phyloP scores from a whole-genome alignment of 1,284 basidiomycete genomes.

The Naganishia albida region DNA sequence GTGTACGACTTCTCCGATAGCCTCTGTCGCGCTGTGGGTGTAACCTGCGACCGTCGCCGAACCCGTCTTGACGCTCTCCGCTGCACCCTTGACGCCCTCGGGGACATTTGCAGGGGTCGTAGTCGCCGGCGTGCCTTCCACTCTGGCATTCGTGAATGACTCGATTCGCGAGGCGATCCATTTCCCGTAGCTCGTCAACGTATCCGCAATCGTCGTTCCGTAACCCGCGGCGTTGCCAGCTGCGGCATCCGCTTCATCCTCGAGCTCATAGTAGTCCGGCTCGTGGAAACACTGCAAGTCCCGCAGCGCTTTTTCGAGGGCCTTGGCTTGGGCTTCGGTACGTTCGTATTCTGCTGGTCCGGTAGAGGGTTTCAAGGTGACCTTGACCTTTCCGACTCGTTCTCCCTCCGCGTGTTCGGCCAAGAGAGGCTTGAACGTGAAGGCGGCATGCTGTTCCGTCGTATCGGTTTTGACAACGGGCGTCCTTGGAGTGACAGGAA shows the following conservation, averaged over 20 bases:
- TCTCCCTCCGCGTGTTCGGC: slow-evolving; percentile 31
- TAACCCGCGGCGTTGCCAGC: slow-evolving; percentile 32
- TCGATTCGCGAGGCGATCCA: slow-evolving; percentile 39
- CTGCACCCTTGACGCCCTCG: slow-evolving; percentile 33
- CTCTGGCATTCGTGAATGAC: slow-evolving; percentile 39
- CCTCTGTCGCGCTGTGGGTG: slow-evolving; percentile 37
- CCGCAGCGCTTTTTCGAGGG: slow-evolving; percentile 45
- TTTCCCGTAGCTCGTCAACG: slow-evolving; percentile 40
- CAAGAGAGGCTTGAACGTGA: slow-evolving; percentile 48
- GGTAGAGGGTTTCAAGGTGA: slow-evolving; percentile 44
- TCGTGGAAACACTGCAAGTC: slow-evolving; percentile 47
- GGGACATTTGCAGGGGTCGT: slow-evolving; percentile 35
- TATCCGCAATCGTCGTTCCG: slow-evolving; percentile 46
- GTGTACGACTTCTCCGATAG: slow-evolving; percentile 40
- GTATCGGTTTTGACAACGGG: slow-evolving; percentile 47
- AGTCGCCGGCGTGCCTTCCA: not conserved
- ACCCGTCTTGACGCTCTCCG: slow-evolving; percentile 3
- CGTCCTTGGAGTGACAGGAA: slow-evolving; percentile 43
- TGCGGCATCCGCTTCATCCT: slow-evolving; percentile 45
- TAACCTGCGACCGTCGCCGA: slow-evolving; percentile 38
- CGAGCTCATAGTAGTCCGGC: slow-evolving; percentile 48
- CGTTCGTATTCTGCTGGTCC: slow-evolving; percentile 49
- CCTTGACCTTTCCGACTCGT: slow-evolving; percentile 49
- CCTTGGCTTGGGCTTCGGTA: slow-evolving; percentile 41
- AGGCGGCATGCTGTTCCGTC: slow-evolving; percentile 46